Evolutionary conservation across 495 filamentous ascomycete genomes (phyloP).

Genomic region (Sphaerosporella brunnea): DNA sequence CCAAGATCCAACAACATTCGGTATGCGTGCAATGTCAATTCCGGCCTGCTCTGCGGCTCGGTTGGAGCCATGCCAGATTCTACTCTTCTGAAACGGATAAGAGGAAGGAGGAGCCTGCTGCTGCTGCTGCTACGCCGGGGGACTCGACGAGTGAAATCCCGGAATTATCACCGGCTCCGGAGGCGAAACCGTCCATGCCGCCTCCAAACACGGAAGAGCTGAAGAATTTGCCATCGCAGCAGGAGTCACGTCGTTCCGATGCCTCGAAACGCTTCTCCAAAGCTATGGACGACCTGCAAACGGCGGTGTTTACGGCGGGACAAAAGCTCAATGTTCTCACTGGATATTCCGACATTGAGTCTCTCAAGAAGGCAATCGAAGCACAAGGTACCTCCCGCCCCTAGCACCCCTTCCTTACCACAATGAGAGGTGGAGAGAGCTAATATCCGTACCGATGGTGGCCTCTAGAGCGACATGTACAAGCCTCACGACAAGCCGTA

Average conservation of each 20-base stretch:
- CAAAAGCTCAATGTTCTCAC: constrained; percentile 85
- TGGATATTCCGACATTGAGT: constrained; percentile 84
- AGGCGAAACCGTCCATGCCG: background rate
- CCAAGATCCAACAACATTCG: background rate
- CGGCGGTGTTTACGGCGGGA: constrained; percentile 63
- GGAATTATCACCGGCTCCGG: background rate
- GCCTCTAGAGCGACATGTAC: constrained; percentile 43
- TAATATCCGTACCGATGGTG: background rate
- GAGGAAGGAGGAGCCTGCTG: background rate
- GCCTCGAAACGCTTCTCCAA: constrained; percentile 53
- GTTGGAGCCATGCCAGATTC: background rate
- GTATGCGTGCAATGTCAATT: background rate
- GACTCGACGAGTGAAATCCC: background rate
- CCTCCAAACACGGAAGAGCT: constrained; percentile 3
- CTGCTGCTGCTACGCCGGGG: background rate
- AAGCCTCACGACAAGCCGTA: constrained; percentile 43
- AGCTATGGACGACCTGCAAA: constrained; percentile 78
- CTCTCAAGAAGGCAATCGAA: constrained; percentile 58
- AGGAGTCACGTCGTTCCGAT: constrained; percentile 52
- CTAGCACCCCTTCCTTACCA: background rate
- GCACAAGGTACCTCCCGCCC: constrained; percentile 36
- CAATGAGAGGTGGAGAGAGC: background rate
- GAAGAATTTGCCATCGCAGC: constrained; percentile 54
- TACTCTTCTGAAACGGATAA: background rate
- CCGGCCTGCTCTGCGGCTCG: background rate